A percentile compares a stretch with the other conserved stretches of the same genome.
These are phyloP conservation scores for Syzygium grande DNA, from an alignment of 345 rosid genomes.

Conservation along the genomic window DNA sequence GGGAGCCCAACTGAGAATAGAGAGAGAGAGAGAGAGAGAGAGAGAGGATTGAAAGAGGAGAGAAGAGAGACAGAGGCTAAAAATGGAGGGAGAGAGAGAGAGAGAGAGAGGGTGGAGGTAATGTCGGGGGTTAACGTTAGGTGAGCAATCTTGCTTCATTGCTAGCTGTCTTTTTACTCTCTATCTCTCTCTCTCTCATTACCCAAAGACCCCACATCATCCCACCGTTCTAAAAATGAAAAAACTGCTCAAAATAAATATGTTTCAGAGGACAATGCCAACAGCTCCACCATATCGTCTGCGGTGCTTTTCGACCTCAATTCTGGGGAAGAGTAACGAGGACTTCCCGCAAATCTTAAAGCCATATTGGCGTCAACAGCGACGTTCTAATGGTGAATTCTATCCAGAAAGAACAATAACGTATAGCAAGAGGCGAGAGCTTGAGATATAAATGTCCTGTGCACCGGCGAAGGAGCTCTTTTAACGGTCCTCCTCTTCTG, in stretches of 20 bases:
- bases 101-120: neutral
- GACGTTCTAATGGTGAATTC: neutral
- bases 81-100: neutral
- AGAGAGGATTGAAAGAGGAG: neutral
- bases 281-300: neutral
- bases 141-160: slow-evolving; percentile 44
- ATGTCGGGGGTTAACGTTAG: slow-evolving; percentile 1
- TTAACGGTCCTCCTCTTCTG: neutral
- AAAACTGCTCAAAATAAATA: neutral
- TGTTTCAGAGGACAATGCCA: neutral
- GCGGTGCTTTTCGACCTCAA: neutral
- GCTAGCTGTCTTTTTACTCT: slow-evolving; percentile 63
- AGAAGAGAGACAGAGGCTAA: neutral
- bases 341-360: neutral
- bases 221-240: neutral
- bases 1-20: neutral
- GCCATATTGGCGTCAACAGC: neutral
- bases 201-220: slow-evolving; percentile 34
- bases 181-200: slow-evolving; percentile 23
- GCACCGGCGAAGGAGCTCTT: neutral
- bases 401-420: neutral
- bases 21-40: neutral
- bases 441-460: neutral
- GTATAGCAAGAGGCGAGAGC: neutral
- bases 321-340: neutral